phyloP scores from a whole-genome alignment of 2,329 filamentous ascomycete genomes.

The Amauroascus verrucosus region DNA sequence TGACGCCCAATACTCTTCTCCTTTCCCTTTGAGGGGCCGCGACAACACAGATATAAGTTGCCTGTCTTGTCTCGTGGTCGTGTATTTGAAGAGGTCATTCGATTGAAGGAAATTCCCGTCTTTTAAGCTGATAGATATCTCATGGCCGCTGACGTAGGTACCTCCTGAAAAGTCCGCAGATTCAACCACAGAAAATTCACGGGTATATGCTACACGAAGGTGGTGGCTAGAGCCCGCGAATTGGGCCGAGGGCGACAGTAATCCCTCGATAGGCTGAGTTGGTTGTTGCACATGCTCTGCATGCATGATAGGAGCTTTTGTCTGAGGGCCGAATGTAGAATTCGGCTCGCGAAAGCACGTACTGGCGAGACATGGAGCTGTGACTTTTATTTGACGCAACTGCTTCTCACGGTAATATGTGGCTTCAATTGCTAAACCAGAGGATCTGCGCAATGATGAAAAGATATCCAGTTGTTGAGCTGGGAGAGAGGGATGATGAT shows the following conservation, averaged over 20 bases:
- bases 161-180: not conserved
- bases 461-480: too few relatives aligned
- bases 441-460: too few relatives aligned
- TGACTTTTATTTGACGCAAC: too few relatives aligned
- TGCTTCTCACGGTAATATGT: too few relatives aligned
- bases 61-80: too few relatives aligned
- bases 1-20: not conserved
- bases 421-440: too few relatives aligned
- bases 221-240: not conserved
- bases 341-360: not conserved
- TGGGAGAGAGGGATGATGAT: too few relatives aligned
- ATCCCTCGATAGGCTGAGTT: slow-evolving; percentile 3
- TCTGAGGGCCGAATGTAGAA: slow-evolving; percentile 6
- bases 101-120: too few relatives aligned
- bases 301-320: slow-evolving; percentile 4
- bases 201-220: slow-evolving; percentile 1
- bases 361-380: slow-evolving; percentile 8
- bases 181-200: not conserved
- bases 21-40: not conserved
- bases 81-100: too few relatives aligned
- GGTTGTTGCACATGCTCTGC: slow-evolving; percentile 7
- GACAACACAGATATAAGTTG: not conserved
- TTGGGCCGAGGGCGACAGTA: not conserved
- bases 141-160: not conserved
- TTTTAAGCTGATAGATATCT: too few relatives aligned